These are phyloP conservation scores for Caloboletus firmus DNA, from an alignment of 1,284 basidiomycete species.

Conservation along the genomic window DNA sequence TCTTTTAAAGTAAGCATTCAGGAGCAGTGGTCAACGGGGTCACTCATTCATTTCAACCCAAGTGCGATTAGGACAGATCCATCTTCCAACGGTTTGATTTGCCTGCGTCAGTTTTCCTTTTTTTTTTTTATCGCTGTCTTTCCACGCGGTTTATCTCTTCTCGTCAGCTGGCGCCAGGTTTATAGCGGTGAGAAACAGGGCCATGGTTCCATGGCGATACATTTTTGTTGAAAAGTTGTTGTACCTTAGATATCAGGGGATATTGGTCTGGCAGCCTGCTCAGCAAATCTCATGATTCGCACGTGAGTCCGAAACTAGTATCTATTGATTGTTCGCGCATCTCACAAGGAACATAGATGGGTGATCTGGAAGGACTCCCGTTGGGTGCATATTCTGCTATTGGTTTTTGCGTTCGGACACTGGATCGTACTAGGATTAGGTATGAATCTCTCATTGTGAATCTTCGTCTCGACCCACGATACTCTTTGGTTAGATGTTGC, in stretches of 20 bases:
- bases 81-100: not conserved
- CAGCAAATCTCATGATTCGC: constrained; percentile 24
- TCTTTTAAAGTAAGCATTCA: constrained; percentile 14
- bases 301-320: constrained; percentile 13
- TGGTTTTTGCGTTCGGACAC: constrained; percentile 16
- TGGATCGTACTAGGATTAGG: constrained; percentile 22
- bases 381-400: constrained; percentile 13
- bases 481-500: constrained; percentile 9
- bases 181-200: constrained; percentile 11
- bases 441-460: not conserved
- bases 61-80: constrained; percentile 9
- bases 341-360: constrained; percentile 21
- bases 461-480: not conserved
- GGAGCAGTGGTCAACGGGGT: not conserved
- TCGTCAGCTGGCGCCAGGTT: constrained; percentile 2
- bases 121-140: not conserved
- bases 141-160: constrained; percentile 1
- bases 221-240: not conserved
- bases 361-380: constrained; percentile 24
- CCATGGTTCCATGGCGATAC: not conserved
- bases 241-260: constrained; percentile 6
- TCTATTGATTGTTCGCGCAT: not conserved
- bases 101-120: constrained; percentile 19
- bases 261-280: constrained; percentile 12
- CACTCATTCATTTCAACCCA: not conserved